Evolutionary conservation across 2,329 filamentous ascomycete species (phyloP), one percentile per base, ranked within the genome.

Genomic region (Hypoxylon sp.): DNA sequence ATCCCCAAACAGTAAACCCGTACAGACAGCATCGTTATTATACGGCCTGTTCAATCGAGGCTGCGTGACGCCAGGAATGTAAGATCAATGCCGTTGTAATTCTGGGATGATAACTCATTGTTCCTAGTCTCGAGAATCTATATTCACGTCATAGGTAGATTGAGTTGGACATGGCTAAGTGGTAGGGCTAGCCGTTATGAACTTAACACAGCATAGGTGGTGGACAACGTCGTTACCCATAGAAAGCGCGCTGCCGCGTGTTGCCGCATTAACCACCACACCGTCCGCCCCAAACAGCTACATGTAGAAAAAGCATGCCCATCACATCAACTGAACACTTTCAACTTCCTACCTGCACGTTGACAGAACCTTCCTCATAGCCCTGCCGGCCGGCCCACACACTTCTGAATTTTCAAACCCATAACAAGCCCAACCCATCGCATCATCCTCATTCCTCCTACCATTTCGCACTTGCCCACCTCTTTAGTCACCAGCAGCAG

Each of bases 211-310:
- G 21, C 11, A 13, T 27, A 24, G 15, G 6, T 42, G 48, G 15
- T 47, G 21, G 24, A 47, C 19, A 3, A 27, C 8, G 17, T 31
- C 17, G 39, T 31, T 44, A 13, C 42, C 42, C 13, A 48, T 37
- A 37, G 10, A 54, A 54, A 24, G 24, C 2, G 24, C 17, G n/a
- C 46, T 24, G 17, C 39, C 39, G 17, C 17, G 2, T 44, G 39
- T 44, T 44, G 39, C 39, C 21, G 17, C 39, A 44, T 44, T 44
- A 17, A 44, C 39, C 8, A 44, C n/a, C 39, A 44, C 39, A 44
- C 39, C 7, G 7, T 44, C 5, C 8, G n/a, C n/a, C 17, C 17
- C 7, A 11, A 44, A 44, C 39, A 21, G 8, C 39, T 21, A 7
- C 7, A 50, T 15, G 7, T 13, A 54, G 19, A 54, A 54, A 54